Evolutionary conservation across 805 yeast species (phyloP), one percentile per base, ranked within the genome.

Genomic region (Hanseniaspora taiwanica): DNA sequence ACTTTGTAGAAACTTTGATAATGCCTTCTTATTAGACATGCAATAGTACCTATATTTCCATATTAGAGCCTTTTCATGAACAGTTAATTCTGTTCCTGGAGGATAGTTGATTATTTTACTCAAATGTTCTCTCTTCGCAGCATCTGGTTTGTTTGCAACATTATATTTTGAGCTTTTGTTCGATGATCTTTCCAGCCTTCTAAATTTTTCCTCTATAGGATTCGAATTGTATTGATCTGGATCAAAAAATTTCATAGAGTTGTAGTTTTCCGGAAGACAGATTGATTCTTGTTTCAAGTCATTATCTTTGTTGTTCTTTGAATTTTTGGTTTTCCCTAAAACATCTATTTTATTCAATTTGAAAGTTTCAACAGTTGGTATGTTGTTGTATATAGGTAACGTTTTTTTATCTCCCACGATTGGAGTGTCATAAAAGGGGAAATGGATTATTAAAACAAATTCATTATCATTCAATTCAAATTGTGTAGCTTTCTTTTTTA

Each of bases 1-100:
- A 35, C 93, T 78, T 56, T 86, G 85, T 47, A 89, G 69, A 44
- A 91, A 78, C 57, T 89, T 89, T 21, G 87, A 79, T 42, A 83
- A 63, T 1, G 80, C 79, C 42, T 69, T 73, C 51, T 74, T 74
- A 49, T 76, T 76, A 40, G 77, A 71, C n/a, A 81, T 64, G 16
- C 82, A 60, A 57, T 78, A 87, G 60, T 82, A 91, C 40, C 97
- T 63, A 59, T 81, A 89, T 57, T 81, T 83, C 96, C 97, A 89
- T 8, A 89, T 69, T 52, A 85, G 60, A 47, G 85, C 84, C 62
- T 81, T 84, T 48, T 89, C 96, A 53, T 79, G 77, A 39, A 81
- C 87, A 5, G 79, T 71, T 36, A 91, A 64, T 48, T 77, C 81
- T 40, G 82, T 82, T 35, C 84, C 89, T 3, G 95, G 86, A 2